These are phyloP conservation scores for Ascochyta clinopodiicola DNA, from an alignment of 2,329 filamentous ascomycete species.

Conservation along the genomic window DNA sequence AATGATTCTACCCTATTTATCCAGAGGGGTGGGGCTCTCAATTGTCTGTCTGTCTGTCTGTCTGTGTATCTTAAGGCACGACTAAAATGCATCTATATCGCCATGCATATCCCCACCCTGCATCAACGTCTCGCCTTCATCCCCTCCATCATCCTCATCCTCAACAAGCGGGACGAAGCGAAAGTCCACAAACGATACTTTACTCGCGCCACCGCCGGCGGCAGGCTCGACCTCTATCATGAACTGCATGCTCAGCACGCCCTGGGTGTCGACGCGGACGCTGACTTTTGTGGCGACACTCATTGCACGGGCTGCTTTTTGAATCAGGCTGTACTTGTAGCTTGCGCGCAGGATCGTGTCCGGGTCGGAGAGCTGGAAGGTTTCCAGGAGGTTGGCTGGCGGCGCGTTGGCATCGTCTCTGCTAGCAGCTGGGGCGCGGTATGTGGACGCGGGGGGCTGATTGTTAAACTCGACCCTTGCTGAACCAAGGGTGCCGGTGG, in stretches of 20 bases:
- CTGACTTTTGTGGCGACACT: slow-evolving; percentile 90
- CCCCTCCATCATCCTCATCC: slow-evolving; percentile 57
- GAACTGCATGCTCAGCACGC: slow-evolving; percentile 92
- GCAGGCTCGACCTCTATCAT: slow-evolving; percentile 81
- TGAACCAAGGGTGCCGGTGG: slow-evolving; percentile 64
- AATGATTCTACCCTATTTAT: no score
- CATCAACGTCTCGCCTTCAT: slow-evolving; percentile 27
- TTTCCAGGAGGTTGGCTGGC: slow-evolving; percentile 67
- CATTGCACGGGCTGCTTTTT: slow-evolving; percentile 91
- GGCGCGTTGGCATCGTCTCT: slow-evolving; percentile 7
- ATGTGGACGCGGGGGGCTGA: slow-evolving; percentile 33
- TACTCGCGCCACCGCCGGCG: slow-evolving; percentile 48
- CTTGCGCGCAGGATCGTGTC: slow-evolving; percentile 56
- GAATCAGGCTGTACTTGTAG: slow-evolving; percentile 88
- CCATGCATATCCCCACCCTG: slow-evolving; percentile 10
- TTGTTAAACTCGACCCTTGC: slow-evolving; percentile 67
- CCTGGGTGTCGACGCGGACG: slow-evolving; percentile 83
- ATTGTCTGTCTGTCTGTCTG: no score
- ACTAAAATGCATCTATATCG: neutral
- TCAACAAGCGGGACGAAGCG: slow-evolving; percentile 77
- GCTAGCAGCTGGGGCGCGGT: slow-evolving; percentile 14
- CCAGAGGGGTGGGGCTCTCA: no score
- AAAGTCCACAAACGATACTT: slow-evolving; percentile 79
- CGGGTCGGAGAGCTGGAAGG: slow-evolving; percentile 65
- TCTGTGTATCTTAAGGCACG: no score